Conservation (phyloP, 2,329 filamentous ascomycete species). For the Neonectria punicea region DNA sequence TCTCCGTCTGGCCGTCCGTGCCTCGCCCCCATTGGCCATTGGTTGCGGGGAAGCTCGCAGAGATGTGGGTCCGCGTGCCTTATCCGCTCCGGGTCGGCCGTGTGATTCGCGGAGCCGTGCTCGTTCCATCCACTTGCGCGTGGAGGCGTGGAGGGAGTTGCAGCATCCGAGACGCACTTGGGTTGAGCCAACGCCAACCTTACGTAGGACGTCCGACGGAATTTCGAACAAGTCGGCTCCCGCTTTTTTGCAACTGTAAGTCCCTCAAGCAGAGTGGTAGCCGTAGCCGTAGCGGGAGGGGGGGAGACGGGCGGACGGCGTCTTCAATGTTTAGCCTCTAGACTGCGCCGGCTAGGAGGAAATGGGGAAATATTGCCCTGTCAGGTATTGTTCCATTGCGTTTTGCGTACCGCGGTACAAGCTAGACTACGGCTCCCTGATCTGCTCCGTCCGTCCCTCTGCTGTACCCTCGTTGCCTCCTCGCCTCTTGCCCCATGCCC, state of each 20-base stretch:
- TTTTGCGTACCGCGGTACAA: constrained; percentile 1
- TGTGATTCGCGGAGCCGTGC: constrained; percentile 41
- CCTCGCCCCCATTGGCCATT: constrained; percentile 36
- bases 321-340: neutral
- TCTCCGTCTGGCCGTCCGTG: neutral
- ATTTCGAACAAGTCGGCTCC: constrained; percentile 12
- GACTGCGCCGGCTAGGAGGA: neutral
- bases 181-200: constrained; percentile 13
- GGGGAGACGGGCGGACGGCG: constrained; percentile 9
- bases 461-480: constrained; percentile 8
- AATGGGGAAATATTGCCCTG: neutral
- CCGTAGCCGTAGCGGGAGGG: neutral
- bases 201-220: neutral
- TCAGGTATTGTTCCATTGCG: neutral
- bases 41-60: constrained; percentile 41
- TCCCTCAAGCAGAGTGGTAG: neutral
- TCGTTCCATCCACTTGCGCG: constrained; percentile 34
- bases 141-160: constrained; percentile 31
- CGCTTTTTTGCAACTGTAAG: neutral
- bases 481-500: constrained; percentile 14
- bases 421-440: neutral
- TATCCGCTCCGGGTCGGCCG: constrained; percentile 31
- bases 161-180: constrained; percentile 25
- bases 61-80: constrained; percentile 31
- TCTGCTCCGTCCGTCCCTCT: constrained; percentile 5